Evolutionary conservation across 2,329 filamentous ascomycete genomes (phyloP), one percentile per base, ranked within the genome.

Genomic region (Exophiala sp.): DNA sequence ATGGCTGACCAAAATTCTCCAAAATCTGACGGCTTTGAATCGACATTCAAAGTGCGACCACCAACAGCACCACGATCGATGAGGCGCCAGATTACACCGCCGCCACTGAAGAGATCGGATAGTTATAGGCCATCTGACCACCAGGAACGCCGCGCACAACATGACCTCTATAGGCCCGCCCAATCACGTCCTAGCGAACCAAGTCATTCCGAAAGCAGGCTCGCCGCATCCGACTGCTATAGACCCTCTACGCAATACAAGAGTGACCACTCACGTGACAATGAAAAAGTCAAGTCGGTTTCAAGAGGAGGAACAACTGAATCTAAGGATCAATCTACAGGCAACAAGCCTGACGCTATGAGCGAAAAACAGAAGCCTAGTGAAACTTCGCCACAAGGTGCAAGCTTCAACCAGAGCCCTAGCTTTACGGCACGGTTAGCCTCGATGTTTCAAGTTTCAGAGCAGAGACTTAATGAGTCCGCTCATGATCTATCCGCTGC

Each of bases 1-100:
- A 38, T 38, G 16, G 33, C 38, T 10, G 47, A 36, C 32, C 29
- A 21, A 18, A 18, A 14, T 10, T 38, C 45, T 11, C 10, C 20
- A 40, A 40, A 49, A 32, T 11, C 34, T 41, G 35, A 12, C 11
- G 35, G 35, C 35, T 16, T 11, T 14, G 39, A 40, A 21, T 16
- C 38, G 7, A 20, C 35, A 10, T 50, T 34, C 9, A 18, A 24
- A 5, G 38, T 36, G 9, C 24, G n/a, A 10, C 44, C 54, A n/a
- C 52, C 42, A 2, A 50, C 34, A 1, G 56, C 24, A 20, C 52
- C 56, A 8, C 52, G 45, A 24, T 50, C 49, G n/a, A 55, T 59
- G 52, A 41, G 40, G 39, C 41, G 36, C 32, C 18, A 38, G 20
- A 59, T 53, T 12, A 43, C 40, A 11, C 52, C 49, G 32, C 56